Evolutionary conservation across 352 stramenopile genomes (phyloP), one percentile per base, ranked within the genome.

Genomic region (Plasmopara muralis): DNA sequence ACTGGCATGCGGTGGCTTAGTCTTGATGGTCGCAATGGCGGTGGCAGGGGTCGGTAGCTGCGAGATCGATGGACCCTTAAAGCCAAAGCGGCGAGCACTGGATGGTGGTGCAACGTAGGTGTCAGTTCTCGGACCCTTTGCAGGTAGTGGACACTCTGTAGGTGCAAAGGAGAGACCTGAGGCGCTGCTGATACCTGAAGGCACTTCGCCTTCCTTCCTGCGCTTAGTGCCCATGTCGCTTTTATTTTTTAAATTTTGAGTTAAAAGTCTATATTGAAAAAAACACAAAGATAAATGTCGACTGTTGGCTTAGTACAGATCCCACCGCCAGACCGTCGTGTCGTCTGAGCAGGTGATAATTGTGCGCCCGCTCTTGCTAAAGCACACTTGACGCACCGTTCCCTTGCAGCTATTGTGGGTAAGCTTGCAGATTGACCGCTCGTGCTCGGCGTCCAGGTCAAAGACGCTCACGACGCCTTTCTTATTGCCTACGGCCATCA

Each of bases 401-500:
- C 55, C 83, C 68, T 89, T 89, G 66, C 76, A 87, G 53, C 62
- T 83, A 50, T 65, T 73, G 61, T 89, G 79, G 40, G 68, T 79
- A 40, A 89, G 61, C 58, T 89, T 89, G 64, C 70, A 85, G 13
- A 86, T 37, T 9, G 67, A 60, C n/a, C 79, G 76, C 37, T 89
- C 79, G 16, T 70, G 55, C 60, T 89, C 79, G 34, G 79, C 70
- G 59, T 89, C 79, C 29, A 89, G 54, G 50, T 89, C 79, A 47
- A 89, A 89, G 9, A 89, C 75, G 57, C 76, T 87, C 63, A 89
- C 74, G 18, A 82, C 61, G 18, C 79, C 79, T 55, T 89, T 89
- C 52, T 87, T 87, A 64, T 89, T 93, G 60, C 82, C 82, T 38
- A 87, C 77, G 0, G 79, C 82, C 60, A 93, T 72, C 30, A 90